These are phyloP conservation scores for Rhodotorula glutinis DNA, from an alignment of 1,284 basidiomycete genomes.

Conservation along the genomic window DNA sequence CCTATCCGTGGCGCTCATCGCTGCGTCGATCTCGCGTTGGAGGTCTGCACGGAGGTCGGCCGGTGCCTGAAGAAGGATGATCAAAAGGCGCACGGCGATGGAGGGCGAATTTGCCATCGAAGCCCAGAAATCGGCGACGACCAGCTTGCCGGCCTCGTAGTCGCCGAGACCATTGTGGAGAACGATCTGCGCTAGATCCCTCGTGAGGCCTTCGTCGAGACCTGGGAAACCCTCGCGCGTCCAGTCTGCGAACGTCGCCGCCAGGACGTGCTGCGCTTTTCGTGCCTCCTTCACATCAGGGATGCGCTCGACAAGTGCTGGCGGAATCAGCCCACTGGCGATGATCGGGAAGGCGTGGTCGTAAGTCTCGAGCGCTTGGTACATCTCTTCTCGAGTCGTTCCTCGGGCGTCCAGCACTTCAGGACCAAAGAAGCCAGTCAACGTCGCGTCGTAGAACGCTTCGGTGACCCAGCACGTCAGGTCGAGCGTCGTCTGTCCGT, in stretches of 20 bases:
- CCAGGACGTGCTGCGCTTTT: constrained; percentile 40
- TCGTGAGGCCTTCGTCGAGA: constrained; percentile 33
- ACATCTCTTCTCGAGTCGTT: constrained; percentile 9
- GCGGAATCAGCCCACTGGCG: constrained; percentile 39
- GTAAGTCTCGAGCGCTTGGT: constrained; percentile 43
- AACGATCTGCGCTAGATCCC: constrained; percentile 37
- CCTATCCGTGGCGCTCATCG: background rate
- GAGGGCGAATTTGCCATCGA: constrained; percentile 47
- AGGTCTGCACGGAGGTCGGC: constrained; percentile 42
- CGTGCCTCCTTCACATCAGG: constrained; percentile 22
- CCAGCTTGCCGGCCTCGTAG: constrained; percentile 34
- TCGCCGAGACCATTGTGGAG: constrained; percentile 39
- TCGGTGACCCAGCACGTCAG: constrained; percentile 24
- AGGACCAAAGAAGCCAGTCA: constrained; percentile 30
- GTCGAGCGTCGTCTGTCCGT: constrained; percentile 17
- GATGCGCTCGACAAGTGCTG: constrained; percentile 26
- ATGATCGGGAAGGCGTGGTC: constrained; percentile 47
- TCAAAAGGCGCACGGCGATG: constrained; percentile 46
- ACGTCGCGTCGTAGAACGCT: constrained; percentile 24
- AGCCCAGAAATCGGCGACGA: constrained; percentile 20
- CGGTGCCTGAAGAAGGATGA: constrained; percentile 43
- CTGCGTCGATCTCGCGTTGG: constrained; percentile 44
- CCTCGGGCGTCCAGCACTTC: constrained; percentile 5
- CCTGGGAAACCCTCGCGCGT: constrained; percentile 31
- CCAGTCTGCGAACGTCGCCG: constrained; percentile 44